Base-by-base conservation (phyloP, 192 early-diverging fungal species). In the Coemansia sp. region DNA sequence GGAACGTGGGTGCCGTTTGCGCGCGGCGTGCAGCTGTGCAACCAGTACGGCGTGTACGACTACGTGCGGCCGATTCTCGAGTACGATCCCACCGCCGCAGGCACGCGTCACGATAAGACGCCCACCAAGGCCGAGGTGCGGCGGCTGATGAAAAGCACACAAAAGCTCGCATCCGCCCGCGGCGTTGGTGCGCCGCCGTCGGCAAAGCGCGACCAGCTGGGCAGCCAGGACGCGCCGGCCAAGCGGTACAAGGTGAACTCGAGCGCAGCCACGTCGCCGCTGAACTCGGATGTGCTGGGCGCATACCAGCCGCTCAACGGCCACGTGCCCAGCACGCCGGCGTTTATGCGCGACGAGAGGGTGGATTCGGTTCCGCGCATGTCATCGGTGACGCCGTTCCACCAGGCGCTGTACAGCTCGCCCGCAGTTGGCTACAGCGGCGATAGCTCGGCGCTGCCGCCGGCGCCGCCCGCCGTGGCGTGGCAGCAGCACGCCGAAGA, bases 1-100 rank as follows among this genome's bases (percentile, higher is more conserved):
- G 95, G 96, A 62, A 92, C 84, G 6, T 88, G 86, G 85, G 85
- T 99, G 6, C 96, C 96, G 2, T 90, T 87, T 63, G 79, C 82
- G 29, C 80, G 89, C 9, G 93, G 89, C n/a, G 81, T 90, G 5
- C 74, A 83, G 38, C 67, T 99, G 1, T 93, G 93, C 17, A 50
- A 79, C 52, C 83, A 88, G 43, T 97, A 91, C 62, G 71, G 75
- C n/a, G 91, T 96, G 9, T 80, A 87, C 42, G 50, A 79, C 5
- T 38, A 87, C 10, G 66, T 99, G 32, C 72, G 82, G 39, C 90
- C 92, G 0, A 64, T 98, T 20, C 75, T 97, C 19, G 88, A 95
- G 14, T 90, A 90, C 66, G 77, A 84, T 36, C 82, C 82, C 4
- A 81, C 85, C 7, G 79, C 78, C 9, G 67, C 74, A 19, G 78